Conservation (phyloP, 192 early-diverging fungal species). For the Borealophlyctis nickersoniae region DNA sequence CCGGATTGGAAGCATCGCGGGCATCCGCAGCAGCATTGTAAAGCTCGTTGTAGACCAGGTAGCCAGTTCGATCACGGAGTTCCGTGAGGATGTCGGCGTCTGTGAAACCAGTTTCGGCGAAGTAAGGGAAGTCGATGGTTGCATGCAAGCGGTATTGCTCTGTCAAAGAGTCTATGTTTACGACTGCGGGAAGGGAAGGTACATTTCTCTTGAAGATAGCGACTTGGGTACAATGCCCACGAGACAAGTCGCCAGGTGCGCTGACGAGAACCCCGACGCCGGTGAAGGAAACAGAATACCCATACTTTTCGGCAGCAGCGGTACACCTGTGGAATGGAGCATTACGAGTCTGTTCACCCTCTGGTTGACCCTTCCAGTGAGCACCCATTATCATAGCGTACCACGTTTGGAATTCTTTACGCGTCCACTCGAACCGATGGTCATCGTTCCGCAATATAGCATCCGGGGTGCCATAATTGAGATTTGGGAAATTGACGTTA, state of each 20-base stretch:
- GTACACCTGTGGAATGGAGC: constrained; percentile 28
- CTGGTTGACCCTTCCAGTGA: background rate
- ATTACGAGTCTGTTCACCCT: constrained; percentile 58
- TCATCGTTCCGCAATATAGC: constrained; percentile 73
- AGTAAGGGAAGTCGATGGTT: constrained; percentile 32
- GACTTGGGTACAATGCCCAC: constrained; percentile 71
- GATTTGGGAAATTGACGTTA: constrained; percentile 78
- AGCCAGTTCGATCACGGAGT: constrained; percentile 2
- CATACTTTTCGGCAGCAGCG: constrained; percentile 51
- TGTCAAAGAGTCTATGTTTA: background rate
- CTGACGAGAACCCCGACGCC: constrained; percentile 60
- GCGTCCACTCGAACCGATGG: constrained; percentile 97
- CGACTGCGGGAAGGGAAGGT: background rate
- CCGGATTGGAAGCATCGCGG: background rate
- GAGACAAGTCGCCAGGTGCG: too few species aligned
- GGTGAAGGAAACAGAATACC: constrained; percentile 61
- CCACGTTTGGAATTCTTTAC: constrained; percentile 78
- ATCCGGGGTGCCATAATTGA: constrained; percentile 67
- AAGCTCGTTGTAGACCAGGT: constrained; percentile 20
- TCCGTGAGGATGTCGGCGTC: constrained; percentile 20
- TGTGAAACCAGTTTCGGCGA: constrained; percentile 30
- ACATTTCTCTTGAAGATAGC: constrained; percentile 55
- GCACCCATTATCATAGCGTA: constrained; percentile 25
- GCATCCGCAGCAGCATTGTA: background rate
- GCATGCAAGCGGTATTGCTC: background rate